Evolutionary conservation across 179 eudicot species (phyloP).

Genomic region (Beta lomatogona): DNA sequence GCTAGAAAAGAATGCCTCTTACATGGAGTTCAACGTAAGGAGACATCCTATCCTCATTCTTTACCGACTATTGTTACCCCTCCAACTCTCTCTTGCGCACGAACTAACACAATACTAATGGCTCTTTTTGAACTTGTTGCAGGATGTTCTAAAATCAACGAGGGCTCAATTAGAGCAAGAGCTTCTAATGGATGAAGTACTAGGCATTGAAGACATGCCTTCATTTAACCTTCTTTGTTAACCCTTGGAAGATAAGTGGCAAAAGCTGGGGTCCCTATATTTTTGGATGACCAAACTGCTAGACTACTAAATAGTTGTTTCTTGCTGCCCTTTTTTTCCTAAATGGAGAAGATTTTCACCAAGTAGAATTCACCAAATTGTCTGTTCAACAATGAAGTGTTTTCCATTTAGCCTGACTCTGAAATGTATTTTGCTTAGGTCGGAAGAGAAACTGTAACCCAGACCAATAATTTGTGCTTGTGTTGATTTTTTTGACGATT

Average conservation of each 20-base stretch:
- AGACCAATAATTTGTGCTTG: not conserved
- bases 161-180: slow-evolving; percentile 68
- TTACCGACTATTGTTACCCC: not conserved
- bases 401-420: too few relatives aligned
- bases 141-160: slow-evolving; percentile 69
- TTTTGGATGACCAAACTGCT: not conserved
- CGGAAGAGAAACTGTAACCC: not conserved
- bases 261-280: not conserved
- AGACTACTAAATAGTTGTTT: not conserved
- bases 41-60: not conserved
- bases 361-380: too few relatives aligned
- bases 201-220: slow-evolving; percentile 78
- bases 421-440: not conserved
- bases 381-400: too few relatives aligned
- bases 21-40: slow-evolving; percentile 90
- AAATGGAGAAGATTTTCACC: too few relatives aligned
- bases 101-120: not conserved
- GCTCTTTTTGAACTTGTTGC: not conserved
- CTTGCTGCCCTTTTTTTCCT: not conserved
- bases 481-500: not conserved
- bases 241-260: not conserved
- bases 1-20: slow-evolving; percentile 74
- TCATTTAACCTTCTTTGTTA: slow-evolving; percentile 61
- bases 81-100: not conserved
- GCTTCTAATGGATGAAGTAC: slow-evolving; percentile 67